These are phyloP conservation scores for Leucoagaricus sp. DNA, from an alignment of 1,284 basidiomycete genomes.

Conservation along the genomic window DNA sequence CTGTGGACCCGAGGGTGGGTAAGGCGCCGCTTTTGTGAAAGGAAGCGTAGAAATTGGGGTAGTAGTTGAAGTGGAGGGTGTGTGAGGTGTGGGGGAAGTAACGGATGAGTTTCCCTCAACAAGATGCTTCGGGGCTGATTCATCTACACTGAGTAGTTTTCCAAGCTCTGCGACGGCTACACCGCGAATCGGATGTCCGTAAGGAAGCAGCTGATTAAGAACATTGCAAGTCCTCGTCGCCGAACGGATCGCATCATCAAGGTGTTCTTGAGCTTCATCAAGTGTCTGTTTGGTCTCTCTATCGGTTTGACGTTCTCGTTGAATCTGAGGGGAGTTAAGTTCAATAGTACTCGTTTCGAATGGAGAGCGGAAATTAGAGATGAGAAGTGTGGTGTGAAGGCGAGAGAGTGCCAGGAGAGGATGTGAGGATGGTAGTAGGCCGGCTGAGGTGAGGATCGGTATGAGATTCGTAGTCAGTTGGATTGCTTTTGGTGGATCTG, in stretches of 20 bases:
- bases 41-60: slow-evolving; percentile 17
- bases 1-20: slow-evolving; percentile 65
- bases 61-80: not conserved
- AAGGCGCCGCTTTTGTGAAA: slow-evolving; percentile 24
- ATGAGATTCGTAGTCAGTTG: slow-evolving; percentile 67
- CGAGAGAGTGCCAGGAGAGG: slow-evolving; percentile 78
- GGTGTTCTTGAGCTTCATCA: slow-evolving; percentile 42
- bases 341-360: slow-evolving; percentile 13
- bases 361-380: slow-evolving; percentile 44
- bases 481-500: slow-evolving; percentile 58
- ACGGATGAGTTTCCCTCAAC: slow-evolving; percentile 5
- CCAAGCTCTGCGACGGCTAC: slow-evolving; percentile 80
- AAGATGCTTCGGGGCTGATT: slow-evolving; percentile 44
- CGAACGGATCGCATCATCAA: slow-evolving; percentile 67
- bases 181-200: slow-evolving; percentile 80
- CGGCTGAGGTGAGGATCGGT: slow-evolving; percentile 56
- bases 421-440: slow-evolving; percentile 62
- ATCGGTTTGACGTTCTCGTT: slow-evolving; percentile 16
- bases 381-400: slow-evolving; percentile 66
- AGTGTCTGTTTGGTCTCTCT: not conserved
- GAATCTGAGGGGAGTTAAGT: slow-evolving; percentile 25
- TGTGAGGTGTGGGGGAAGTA: not conserved
- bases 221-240: slow-evolving; percentile 62
- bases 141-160: slow-evolving; percentile 78
- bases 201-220: slow-evolving; percentile 51